Evolutionary conservation across 306 rosid species (phyloP), one percentile per base, ranked within the genome.

Genomic region (Clitoria ternatea): DNA sequence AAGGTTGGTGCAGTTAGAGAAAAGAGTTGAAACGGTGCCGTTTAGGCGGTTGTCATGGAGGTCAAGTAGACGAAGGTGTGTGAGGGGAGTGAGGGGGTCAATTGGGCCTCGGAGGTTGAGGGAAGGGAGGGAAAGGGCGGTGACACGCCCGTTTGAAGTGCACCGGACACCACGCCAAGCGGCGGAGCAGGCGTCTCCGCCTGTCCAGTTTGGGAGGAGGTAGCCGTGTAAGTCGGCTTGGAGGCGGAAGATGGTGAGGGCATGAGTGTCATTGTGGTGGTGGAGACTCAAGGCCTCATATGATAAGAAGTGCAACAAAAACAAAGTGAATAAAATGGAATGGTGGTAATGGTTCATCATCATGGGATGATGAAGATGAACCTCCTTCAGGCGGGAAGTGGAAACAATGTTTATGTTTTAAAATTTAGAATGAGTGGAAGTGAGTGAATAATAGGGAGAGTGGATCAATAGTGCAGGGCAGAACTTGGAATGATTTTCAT

Each of bases 11-110:
- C 96, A 89, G 79, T 87, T 89, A 15, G 87, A 35, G 27, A 94
- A 52, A 6, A 94, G 61, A 0, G 97, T 57, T 0, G 54, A 48
- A 45, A 91, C 14, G 72, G 86, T 81, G 43, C 96, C 92, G 61
- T 91, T 94, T 11, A 94, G 17, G 39, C 99, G 96, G 75, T 94
- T 94, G 17, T 77, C 75, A 59, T 91, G 92, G 74, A 94, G 96
- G 84, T 91, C 96, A 11, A 91, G 88, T 40, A 87, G 63, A 60
- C 97, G 97, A 45, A 94, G 96, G 69, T 91, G 94, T 68, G 92
- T 81, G 27, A 94, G 90, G 2, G 65, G 26, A 2, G 97, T 55
- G 0, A 94, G 85, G 2, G 85, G 42, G 15, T 81, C 79, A 2
- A 94, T 61, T 0, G 97, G 88, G 8, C 99, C 99, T 2, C 99